Evolutionary conservation across 2,329 filamentous ascomycete genomes (phyloP).

Genomic region (Paramyrothecium roridum): DNA sequence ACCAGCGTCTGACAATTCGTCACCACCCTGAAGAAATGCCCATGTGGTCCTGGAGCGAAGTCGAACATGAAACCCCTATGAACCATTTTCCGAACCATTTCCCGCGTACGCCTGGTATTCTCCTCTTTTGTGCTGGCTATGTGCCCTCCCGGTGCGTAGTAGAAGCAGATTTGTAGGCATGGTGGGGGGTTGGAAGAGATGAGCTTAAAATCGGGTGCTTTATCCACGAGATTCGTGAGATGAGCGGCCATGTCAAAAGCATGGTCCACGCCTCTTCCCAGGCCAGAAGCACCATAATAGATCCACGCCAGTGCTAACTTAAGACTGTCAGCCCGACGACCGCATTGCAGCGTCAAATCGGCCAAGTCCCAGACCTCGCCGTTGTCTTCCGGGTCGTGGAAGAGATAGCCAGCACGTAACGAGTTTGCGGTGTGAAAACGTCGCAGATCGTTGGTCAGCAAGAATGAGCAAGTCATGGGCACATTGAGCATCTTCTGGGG

Average conservation of each 20-base stretch:
- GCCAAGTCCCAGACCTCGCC: conserved; percentile 81
- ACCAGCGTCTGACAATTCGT: conserved; percentile 53
- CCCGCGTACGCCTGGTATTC: conserved; percentile 48
- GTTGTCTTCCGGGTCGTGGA: conserved; percentile 54
- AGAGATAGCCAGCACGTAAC: conserved; percentile 80
- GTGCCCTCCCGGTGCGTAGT: conserved; percentile 61
- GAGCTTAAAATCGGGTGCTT: conserved; percentile 61
- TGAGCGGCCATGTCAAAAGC: conserved; percentile 71
- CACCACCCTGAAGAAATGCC: conserved; percentile 58
- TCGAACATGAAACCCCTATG: conserved; percentile 57
- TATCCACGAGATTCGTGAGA: conserved; percentile 57
- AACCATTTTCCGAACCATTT: conserved; percentile 46
- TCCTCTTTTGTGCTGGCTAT: conserved; percentile 36
- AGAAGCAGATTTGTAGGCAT: conserved; percentile 94
- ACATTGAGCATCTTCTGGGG: conserved; percentile 97
- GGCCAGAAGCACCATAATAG: conserved; percentile 79
- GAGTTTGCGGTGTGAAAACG: conserved; percentile 83
- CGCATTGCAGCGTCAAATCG: conserved; percentile 90
- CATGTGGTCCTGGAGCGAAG: conserved; percentile 52
- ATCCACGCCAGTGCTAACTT: conserved; percentile 88
- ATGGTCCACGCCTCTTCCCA: conserved; percentile 64
- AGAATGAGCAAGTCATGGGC: conserved; percentile 85
- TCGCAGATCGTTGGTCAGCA: conserved; percentile 72
- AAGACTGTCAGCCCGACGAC: conserved; percentile 77
- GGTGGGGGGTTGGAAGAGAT: conserved; percentile 75